Base-by-base conservation (phyloP, 2,329 filamentous ascomycete species). In the Pseudogymnoascus sp. region DNA sequence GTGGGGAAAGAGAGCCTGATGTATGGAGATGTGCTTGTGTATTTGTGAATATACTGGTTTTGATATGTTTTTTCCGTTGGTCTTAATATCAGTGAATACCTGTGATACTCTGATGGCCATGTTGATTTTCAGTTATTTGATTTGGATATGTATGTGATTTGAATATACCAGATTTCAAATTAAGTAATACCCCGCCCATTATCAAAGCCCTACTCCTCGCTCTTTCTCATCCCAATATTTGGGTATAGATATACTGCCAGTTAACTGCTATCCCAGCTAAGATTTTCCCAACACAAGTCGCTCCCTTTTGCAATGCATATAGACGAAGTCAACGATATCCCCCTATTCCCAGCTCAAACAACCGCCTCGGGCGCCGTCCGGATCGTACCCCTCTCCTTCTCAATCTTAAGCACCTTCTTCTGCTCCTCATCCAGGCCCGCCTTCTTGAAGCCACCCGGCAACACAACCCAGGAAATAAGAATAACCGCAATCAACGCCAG, bases 401-500 rank as follows among this genome's bases (percentile, higher is more conserved):
- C 57, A 36, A 37, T 38, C 33, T 22, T 28, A 30, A 58, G 37
- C 18, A 58, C 37, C 33, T 30, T 39, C 22, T 58, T 39, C 33
- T 58, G 57, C 33, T 36, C 43, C 39, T 35, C 62, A 30, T 63
- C 62, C 37, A 63, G 20, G 4, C 47, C 60, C 11, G 22, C 5
- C 62, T 60, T 63, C 38, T 30, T 63, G 20, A 59, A 54, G 3
- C 54, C 62, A 12, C 62, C 62, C 20, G 70, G 69, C 6, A 83
- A 64, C 14, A 74, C 69, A 16, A 77, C 64, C 81, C 81, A 84
- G 35, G 81, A 65, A 1, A 74, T 39, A 11, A 78, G 64, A 60
- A 81, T 77, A 20, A 76, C 71, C 4, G 72, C 73, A 8, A 85
- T 67, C 33, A 83, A 72, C 1, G 76, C 77, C 43, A 85, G 65